Conservation (phyloP, 176 grass and related monocot species). For the Lolium multiflorum region DNA sequence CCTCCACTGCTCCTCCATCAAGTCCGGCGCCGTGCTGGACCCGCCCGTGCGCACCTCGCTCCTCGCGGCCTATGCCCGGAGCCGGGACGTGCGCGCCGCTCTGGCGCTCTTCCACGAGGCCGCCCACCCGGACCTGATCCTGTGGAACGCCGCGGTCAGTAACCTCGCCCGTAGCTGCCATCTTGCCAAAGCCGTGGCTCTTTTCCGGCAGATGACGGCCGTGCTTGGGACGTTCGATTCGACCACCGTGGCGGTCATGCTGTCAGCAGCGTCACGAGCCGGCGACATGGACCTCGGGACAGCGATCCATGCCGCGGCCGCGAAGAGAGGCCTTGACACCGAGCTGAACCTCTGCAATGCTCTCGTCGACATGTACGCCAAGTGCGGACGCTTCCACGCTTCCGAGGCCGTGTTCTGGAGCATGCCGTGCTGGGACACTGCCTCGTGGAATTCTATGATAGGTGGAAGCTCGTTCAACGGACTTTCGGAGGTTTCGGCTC, state of each 20-base stretch:
- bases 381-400: slow-evolving; percentile 49
- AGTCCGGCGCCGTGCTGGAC: slow-evolving; percentile 53
- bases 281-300: slow-evolving; percentile 45
- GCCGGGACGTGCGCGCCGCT: slow-evolving; percentile 35
- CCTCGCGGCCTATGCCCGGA: slow-evolving; percentile 48
- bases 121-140: slow-evolving; percentile 48
- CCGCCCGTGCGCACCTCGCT: slow-evolving; percentile 56
- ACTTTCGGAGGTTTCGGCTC: slow-evolving; percentile 32
- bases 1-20: slow-evolving; percentile 67
- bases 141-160: slow-evolving; percentile 75
- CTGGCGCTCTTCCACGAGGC: slow-evolving; percentile 57
- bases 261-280: slow-evolving; percentile 57
- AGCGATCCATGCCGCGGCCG: slow-evolving; percentile 48
- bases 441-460: slow-evolving; percentile 85
- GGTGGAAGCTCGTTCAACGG: slow-evolving; percentile 60
- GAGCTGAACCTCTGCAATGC: slow-evolving; percentile 62
- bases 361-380: slow-evolving; percentile 79
- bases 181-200: slow-evolving; percentile 29
- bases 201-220: slow-evolving; percentile 57
- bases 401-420: slow-evolving; percentile 58
- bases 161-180: slow-evolving; percentile 24
- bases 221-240: slow-evolving; percentile 53
- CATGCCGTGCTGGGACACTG: slow-evolving; percentile 56
- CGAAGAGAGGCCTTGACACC: slow-evolving; percentile 44
- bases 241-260: slow-evolving; percentile 58